Percentiles rank a stretch among this genome's conserved stretches.
Conservation (phyloP, 345 rosid genomes). For the Populus davidiana region DNA sequence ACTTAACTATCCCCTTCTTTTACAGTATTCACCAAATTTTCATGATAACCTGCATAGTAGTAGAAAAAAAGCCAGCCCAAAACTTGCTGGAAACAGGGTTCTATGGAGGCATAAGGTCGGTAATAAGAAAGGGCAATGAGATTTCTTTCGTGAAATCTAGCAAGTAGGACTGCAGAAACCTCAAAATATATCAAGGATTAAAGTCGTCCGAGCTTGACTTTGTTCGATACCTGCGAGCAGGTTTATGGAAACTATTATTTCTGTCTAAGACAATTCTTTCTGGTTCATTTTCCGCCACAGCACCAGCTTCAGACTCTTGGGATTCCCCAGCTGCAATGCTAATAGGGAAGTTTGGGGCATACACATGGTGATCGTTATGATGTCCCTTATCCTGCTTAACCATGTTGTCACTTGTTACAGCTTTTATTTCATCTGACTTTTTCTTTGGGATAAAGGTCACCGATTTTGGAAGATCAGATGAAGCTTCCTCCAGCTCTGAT, state of each 20-base stretch:
- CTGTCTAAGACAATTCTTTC: not conserved
- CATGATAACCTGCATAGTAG: not conserved
- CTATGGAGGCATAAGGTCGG: not conserved
- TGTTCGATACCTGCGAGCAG: slow-evolving; percentile 43
- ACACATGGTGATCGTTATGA: slow-evolving; percentile 1
- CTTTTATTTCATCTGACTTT: slow-evolving; percentile 24
- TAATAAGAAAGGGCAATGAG: not conserved
- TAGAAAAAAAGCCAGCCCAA: not conserved
- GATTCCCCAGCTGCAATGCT: slow-evolving; percentile 47
- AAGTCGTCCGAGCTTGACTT: slow-evolving; percentile 37
- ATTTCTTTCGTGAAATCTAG: not conserved
- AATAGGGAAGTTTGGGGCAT: slow-evolving; percentile 20
- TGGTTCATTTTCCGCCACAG: slow-evolving; percentile 17
- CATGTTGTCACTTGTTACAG: slow-evolving; percentile 21
- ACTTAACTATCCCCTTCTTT: too few relatives aligned
- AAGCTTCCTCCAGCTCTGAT: slow-evolving; percentile 28
- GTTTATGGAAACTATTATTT: slow-evolving; percentile 20
- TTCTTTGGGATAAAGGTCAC: slow-evolving; percentile 64
- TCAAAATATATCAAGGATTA: slow-evolving; percentile 27
- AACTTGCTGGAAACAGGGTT: not conserved
- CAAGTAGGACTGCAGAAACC: not conserved
- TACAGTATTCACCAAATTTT: too few relatives aligned
- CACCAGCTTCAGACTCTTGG: slow-evolving; percentile 35
- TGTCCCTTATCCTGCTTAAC: slow-evolving; percentile 23
- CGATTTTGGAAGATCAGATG: slow-evolving; percentile 43